These are phyloP conservation scores for Pseudonitzschia delicatissima DNA, from an alignment of 108 stramenopile genomes.

Conservation along the genomic window DNA sequence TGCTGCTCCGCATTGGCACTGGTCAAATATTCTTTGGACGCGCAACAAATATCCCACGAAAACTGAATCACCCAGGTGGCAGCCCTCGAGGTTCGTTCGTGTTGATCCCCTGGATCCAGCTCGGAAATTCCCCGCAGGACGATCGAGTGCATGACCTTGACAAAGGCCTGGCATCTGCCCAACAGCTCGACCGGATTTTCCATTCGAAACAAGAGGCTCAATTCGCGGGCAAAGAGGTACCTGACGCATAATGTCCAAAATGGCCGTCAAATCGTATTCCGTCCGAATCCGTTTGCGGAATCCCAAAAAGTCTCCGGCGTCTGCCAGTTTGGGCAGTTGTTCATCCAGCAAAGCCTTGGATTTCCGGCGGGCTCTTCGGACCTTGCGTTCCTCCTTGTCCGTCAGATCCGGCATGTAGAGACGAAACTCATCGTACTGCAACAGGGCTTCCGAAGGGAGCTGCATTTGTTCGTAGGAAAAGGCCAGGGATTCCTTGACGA, in stretches of 20 bases:
- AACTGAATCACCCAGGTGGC: slow-evolving; percentile 66
- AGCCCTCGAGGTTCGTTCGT: slow-evolving; percentile 35
- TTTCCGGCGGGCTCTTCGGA: slow-evolving; percentile 12
- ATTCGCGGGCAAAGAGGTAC: slow-evolving; percentile 74
- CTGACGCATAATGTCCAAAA: slow-evolving; percentile 47
- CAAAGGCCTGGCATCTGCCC: slow-evolving; percentile 48
- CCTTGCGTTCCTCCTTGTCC: slow-evolving; percentile 20
- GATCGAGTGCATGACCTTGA: slow-evolving; percentile 42
- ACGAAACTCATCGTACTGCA: slow-evolving; percentile 79
- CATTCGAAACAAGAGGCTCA: slow-evolving; percentile 57
- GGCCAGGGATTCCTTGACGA: slow-evolving; percentile 80
- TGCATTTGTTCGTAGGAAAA: slow-evolving; percentile 86
- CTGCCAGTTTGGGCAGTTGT: slow-evolving; percentile 34
- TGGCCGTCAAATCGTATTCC: slow-evolving; percentile 40
- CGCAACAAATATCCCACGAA: slow-evolving; percentile 74
- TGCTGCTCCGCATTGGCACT: neutral
- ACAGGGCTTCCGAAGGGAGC: slow-evolving; percentile 63
- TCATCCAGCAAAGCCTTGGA: slow-evolving; percentile 20
- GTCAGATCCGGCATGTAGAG: slow-evolving; percentile 62
- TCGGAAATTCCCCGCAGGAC: slow-evolving; percentile 27
- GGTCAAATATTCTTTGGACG: slow-evolving; percentile 9
- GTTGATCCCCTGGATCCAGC: slow-evolving; percentile 18
- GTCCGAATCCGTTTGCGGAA: slow-evolving; percentile 58
- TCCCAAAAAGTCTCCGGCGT: slow-evolving; percentile 53
- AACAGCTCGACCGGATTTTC: slow-evolving; percentile 58